phyloP scores from a whole-genome alignment of 1,284 basidiomycete species.

The Cutaneotrichosporon arboriforme region DNA sequence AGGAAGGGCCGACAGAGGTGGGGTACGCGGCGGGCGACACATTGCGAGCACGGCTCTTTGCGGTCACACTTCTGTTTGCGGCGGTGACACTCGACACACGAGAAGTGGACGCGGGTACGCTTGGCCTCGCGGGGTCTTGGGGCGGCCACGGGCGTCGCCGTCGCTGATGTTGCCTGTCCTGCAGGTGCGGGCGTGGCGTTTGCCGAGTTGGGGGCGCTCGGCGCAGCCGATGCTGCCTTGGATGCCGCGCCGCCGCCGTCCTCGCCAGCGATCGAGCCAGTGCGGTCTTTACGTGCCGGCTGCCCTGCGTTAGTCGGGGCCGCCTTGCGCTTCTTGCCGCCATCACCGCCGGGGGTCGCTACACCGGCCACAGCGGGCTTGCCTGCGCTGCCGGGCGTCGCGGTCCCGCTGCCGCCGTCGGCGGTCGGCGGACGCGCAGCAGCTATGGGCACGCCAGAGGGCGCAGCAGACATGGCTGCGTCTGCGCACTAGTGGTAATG shows the following conservation, averaged over 20 bases:
- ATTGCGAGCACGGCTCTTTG: conserved; percentile 49
- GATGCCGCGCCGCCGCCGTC: conserved; percentile 24
- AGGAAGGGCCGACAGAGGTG: conserved; percentile 50
- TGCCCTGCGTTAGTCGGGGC: conserved; percentile 20
- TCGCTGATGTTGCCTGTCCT: conserved; percentile 31
- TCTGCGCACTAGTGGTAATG: too few species aligned
- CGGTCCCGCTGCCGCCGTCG: neutral
- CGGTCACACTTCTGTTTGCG: conserved; percentile 47
- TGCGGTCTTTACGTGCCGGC: conserved; percentile 13
- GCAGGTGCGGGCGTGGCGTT: conserved; percentile 6
- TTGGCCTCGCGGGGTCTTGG: conserved; percentile 28
- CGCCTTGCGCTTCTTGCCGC: conserved; percentile 46
- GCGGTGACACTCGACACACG: conserved; percentile 48
- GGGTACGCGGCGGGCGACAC: conserved; percentile 47
- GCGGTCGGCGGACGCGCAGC: conserved; percentile 7
- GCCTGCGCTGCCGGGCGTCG: neutral
- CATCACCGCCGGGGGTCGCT: conserved; percentile 39
- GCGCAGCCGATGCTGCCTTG: neutral
- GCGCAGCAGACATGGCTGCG: conserved; percentile 12
- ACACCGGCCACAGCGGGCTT: neutral
- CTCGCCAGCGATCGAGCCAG: conserved; percentile 27
- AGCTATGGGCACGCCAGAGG: conserved; percentile 13
- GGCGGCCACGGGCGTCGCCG: conserved; percentile 17
- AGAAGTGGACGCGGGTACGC: conserved; percentile 47
- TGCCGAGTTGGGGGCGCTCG: neutral